These are phyloP conservation scores for Brassica balearica DNA, from an alignment of 441 rosid species.

Conservation along the genomic window DNA sequence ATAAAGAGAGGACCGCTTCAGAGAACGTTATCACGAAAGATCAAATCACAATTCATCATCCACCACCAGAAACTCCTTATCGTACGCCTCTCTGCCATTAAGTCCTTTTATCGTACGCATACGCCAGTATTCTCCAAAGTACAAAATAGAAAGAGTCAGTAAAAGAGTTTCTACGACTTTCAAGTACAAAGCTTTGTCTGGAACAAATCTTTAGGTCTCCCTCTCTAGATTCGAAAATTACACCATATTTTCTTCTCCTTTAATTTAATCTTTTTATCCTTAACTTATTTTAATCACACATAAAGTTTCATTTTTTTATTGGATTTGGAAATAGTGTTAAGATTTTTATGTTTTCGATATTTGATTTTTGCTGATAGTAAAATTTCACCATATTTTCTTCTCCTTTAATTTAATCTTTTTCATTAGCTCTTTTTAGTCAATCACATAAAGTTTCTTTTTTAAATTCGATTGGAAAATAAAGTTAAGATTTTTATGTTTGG, in stretches of 20 bases:
- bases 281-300: background rate
- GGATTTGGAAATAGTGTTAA: background rate
- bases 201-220: slow-evolving; percentile 3
- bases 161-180: slow-evolving; percentile 11
- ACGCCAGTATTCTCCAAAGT: slow-evolving; percentile 22
- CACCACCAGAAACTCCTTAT: slow-evolving; percentile 18
- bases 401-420: background rate
- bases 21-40: slow-evolving; percentile 23
- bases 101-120: slow-evolving; percentile 42
- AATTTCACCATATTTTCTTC: background rate
- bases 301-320: background rate
- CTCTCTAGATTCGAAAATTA: slow-evolving; percentile 14
- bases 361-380: slow-evolving; percentile 15
- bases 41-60: slow-evolving; percentile 38
- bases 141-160: slow-evolving; percentile 32
- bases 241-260: background rate
- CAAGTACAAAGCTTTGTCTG: slow-evolving; percentile 29
- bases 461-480: background rate
- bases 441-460: background rate
- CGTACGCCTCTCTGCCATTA: slow-evolving; percentile 37
- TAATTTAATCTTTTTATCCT: background rate
- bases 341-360: slow-evolving; percentile 2
- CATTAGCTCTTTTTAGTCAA: background rate
- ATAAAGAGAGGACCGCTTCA: slow-evolving; percentile 31
- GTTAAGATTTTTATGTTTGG: background rate